Evolutionary conservation across 345 rosid species (phyloP).

Genomic region (Brassica cretica): DNA sequence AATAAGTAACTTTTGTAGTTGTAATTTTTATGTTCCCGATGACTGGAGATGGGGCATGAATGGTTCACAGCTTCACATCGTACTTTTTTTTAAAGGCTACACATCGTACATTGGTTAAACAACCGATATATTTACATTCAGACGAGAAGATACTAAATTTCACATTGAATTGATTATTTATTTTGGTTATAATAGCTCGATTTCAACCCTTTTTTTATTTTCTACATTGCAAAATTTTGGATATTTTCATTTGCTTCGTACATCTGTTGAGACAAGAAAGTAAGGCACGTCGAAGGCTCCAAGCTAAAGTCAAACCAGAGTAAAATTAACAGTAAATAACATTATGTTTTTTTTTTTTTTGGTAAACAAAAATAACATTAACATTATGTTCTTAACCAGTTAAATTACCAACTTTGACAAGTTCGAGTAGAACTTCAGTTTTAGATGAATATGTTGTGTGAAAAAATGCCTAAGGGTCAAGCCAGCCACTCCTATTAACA

Average conservation of each 20-base stretch:
- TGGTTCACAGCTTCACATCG: conserved; percentile 16
- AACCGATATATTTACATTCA: background rate
- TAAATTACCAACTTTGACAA: background rate
- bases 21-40: conserved; percentile 27
- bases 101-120: background rate
- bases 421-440: background rate
- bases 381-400: background rate
- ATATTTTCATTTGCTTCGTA: background rate
- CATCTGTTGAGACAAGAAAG: background rate
- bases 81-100: background rate
- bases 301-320: background rate
- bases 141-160: background rate
- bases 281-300: background rate
- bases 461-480: background rate
- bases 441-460: background rate
- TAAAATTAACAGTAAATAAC: background rate
- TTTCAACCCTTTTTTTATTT: background rate
- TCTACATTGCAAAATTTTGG: background rate
- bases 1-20: conserved; percentile 11
- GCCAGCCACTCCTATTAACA: background rate
- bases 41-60: conserved; percentile 10
- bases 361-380: no score
- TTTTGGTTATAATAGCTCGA: background rate
- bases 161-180: background rate
- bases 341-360: no score